phyloP scores from a whole-genome alignment of 1,139 yeast species.

The Kodamaea plutei region DNA sequence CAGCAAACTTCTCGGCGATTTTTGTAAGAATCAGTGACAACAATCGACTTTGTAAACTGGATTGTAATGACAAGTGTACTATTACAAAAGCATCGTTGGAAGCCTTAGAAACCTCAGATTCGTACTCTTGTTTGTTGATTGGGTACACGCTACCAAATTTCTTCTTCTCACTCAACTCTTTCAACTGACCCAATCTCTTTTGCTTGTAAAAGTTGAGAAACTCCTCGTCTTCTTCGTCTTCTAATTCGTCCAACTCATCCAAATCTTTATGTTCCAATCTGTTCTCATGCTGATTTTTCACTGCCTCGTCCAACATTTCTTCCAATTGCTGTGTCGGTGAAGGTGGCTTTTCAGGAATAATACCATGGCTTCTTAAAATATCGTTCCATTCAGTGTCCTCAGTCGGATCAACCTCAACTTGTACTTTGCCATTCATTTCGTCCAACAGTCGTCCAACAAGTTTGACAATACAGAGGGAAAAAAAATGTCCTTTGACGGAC shows the following conservation, averaged over 20 bases:
- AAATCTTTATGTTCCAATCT: constrained; percentile 70
- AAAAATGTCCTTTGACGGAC: too few species aligned
- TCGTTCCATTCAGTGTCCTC: constrained; percentile 99
- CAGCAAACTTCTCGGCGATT: constrained; percentile 61
- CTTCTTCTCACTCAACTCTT: constrained; percentile 53
- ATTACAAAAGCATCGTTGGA: constrained; percentile 59
- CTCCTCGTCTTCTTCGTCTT: constrained; percentile 76
- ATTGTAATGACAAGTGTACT: constrained; percentile 70
- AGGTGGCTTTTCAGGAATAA: constrained; percentile 88
- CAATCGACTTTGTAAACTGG: constrained; percentile 70
- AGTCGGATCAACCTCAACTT: constrained; percentile 87
- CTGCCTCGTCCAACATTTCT: constrained; percentile 81
- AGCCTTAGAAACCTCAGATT: constrained; percentile 78
- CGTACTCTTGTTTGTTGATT: constrained; percentile 83
- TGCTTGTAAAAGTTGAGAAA: constrained; percentile 70
- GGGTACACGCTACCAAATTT: constrained; percentile 76
- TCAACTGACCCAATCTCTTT: constrained; percentile 71
- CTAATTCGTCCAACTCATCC: constrained; percentile 76
- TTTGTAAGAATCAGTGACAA: constrained; percentile 50
- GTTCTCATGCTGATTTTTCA: constrained; percentile 68
- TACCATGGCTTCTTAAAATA: constrained; percentile 81
- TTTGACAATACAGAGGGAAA: too few species aligned
- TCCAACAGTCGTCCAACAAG: too few species aligned
- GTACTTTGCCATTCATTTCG: constrained; percentile 38
- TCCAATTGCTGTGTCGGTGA: constrained; percentile 86